Conservation (phyloP, 345 rosid species). For the Heritiera fomes region DNA sequence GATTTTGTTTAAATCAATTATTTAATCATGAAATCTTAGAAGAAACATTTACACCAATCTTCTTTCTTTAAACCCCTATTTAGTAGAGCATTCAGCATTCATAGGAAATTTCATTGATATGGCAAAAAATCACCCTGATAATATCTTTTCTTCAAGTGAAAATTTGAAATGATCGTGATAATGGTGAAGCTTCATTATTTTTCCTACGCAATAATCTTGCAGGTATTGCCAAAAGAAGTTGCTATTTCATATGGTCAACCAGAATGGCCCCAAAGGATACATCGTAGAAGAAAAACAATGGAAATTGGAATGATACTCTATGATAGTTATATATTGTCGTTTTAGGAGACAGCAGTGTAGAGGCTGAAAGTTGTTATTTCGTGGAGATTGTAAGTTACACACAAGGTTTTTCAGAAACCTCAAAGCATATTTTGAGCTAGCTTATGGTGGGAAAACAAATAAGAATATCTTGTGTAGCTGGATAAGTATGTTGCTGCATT, state of each 20-base stretch:
- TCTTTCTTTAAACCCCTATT: neutral
- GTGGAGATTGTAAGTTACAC: neutral
- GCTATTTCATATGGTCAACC: conserved; percentile 6
- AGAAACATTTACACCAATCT: neutral
- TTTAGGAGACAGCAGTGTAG: neutral
- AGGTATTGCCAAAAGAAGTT: conserved; percentile 14
- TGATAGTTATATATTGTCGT: neutral
- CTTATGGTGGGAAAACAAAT: neutral
- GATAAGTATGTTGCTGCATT: neutral
- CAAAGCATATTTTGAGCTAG: neutral
- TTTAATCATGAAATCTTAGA: neutral
- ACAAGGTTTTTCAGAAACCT: neutral
- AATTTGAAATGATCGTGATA: neutral
- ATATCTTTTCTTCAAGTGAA: neutral
- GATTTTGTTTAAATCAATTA: neutral
- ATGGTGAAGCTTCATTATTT: neutral
- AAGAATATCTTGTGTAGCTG: too few species aligned
- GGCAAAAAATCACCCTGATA: neutral
- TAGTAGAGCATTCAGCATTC: neutral
- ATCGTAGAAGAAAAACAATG: conserved; percentile 1
- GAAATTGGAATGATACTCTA: neutral
- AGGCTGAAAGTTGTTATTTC: neutral
- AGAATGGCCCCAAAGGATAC: conserved; percentile 1
- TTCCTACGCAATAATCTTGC: neutral
- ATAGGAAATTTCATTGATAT: neutral